These are phyloP conservation scores for Pyrenophora seminiperda DNA, from an alignment of 2,329 filamentous ascomycete species.

Conservation along the genomic window DNA sequence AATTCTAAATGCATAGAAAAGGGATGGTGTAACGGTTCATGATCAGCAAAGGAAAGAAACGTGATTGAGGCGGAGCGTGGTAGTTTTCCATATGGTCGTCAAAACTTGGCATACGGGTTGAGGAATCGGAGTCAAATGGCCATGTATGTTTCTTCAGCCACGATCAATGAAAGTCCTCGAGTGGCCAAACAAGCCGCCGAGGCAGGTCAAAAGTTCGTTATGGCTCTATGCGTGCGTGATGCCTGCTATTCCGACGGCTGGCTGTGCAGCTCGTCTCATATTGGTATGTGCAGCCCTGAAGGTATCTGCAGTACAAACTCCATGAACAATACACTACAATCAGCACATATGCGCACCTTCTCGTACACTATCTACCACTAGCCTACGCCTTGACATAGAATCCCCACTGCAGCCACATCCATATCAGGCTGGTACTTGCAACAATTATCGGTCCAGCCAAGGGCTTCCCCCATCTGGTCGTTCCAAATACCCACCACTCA, in stretches of 20 bases:
- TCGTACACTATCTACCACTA: background rate
- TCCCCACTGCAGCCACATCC: constrained; percentile 71
- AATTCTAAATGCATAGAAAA: constrained; percentile 74
- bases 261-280: background rate
- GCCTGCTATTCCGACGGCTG: background rate
- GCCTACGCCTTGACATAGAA: constrained; percentile 62
- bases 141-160: constrained; percentile 50
- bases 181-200: constrained; percentile 42
- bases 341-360: background rate
- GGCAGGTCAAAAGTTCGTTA: constrained; percentile 46
- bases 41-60: constrained; percentile 33
- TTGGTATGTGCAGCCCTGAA: too few relatives aligned
- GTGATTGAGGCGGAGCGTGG: constrained; percentile 35
- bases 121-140: constrained; percentile 49
- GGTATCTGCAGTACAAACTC: too few relatives aligned
- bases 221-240: constrained; percentile 10
- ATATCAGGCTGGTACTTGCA: constrained; percentile 59
- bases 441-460: constrained; percentile 65
- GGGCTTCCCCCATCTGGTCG: constrained; percentile 67
- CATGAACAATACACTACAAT: too few relatives aligned
- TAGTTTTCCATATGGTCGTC: constrained; percentile 42
- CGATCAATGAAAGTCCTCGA: constrained; percentile 50
- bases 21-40: constrained; percentile 38
- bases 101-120: constrained; percentile 49
- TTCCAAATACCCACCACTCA: constrained; percentile 82